Base-by-base conservation (phyloP, 164 flowering plant genomes). In the Sedum album region DNA sequence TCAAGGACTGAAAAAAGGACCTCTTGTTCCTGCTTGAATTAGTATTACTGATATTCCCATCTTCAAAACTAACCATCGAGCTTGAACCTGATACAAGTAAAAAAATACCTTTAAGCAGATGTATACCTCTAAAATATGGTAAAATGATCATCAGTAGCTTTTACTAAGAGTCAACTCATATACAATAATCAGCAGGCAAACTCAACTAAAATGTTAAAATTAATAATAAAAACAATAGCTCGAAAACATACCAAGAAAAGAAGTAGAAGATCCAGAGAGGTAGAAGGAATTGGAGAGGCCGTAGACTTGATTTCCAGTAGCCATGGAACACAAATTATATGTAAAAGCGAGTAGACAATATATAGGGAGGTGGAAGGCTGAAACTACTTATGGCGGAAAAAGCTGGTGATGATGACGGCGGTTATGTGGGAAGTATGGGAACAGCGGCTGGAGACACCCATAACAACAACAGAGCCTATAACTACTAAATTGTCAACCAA, bases 331-430 rank as follows among this genome's bases (percentile, higher is more conserved):
- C n/a, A 14, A 31, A 7, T 6, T 0, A 28, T 25, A 13, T 31
- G 60, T 13, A 31, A 38, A 17, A 60, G 49, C 51, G 4, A 38
- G 20, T 9, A 21, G 13, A 31, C 66, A 28, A 60, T 26, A 62
- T 11, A 17, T 17, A 25, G 3, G 18, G 26, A 66, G 21, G 28
- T 14, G n/a, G 2, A 21, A 17, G 18, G n/a, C 73, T 23, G 5
- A 46, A 5, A 46, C 48, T 21, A 6, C 79, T 87, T 91, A 65
- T 91, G 95, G 76, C 97, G 97, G 75, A 91, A 91, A 77, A 91
- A 91, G 81, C 97, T 91, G 75, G 97, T 91, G 82, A 85, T 89
- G 84, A 91, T 82, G 82, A 91, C 83, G 68, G 80, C 85, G 25
- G 93, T 85, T 79, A 87, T 89, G 80, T 84, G 89, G 65, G 89